Conservation (phyloP, 441 rosid species). For the Pelargonium fulgidum region DNA sequence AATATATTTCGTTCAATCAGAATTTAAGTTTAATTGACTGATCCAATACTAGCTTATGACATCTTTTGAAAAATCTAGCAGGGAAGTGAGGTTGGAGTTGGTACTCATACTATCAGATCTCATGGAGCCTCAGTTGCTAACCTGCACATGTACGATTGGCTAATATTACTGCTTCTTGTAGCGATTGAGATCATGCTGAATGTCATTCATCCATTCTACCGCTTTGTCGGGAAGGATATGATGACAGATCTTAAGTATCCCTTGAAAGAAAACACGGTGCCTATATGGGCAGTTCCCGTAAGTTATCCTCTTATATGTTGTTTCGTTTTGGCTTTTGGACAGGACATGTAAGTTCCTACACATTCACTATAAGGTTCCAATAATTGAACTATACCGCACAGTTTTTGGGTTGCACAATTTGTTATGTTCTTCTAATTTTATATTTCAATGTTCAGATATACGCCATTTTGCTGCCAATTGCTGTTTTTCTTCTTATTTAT, state of each 20-base stretch:
- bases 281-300: slow-evolving; percentile 76
- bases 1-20: no score
- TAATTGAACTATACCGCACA: no score
- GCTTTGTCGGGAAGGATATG: slow-evolving; percentile 89
- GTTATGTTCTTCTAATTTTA: neutral
- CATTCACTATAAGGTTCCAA: no score
- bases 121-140: slow-evolving; percentile 59
- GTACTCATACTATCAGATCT: slow-evolving; percentile 57
- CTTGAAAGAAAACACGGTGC: slow-evolving; percentile 61
- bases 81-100: slow-evolving; percentile 44
- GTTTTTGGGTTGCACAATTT: no score
- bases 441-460: slow-evolving; percentile 36
- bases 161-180: slow-evolving; percentile 53
- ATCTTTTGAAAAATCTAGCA: slow-evolving; percentile 20
- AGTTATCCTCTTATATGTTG: slow-evolving; percentile 19
- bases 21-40: no score
- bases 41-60: neutral
- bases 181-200: slow-evolving; percentile 36
- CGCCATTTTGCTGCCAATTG: slow-evolving; percentile 56
- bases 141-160: slow-evolving; percentile 73
- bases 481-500: slow-evolving; percentile 50
- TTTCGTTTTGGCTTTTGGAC: neutral
- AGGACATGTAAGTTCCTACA: no score
- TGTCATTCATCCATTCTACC: slow-evolving; percentile 66
- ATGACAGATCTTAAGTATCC: slow-evolving; percentile 85